phyloP scores from a whole-genome alignment of 179 eudicot genomes.

The Beta macrorhiza region DNA sequence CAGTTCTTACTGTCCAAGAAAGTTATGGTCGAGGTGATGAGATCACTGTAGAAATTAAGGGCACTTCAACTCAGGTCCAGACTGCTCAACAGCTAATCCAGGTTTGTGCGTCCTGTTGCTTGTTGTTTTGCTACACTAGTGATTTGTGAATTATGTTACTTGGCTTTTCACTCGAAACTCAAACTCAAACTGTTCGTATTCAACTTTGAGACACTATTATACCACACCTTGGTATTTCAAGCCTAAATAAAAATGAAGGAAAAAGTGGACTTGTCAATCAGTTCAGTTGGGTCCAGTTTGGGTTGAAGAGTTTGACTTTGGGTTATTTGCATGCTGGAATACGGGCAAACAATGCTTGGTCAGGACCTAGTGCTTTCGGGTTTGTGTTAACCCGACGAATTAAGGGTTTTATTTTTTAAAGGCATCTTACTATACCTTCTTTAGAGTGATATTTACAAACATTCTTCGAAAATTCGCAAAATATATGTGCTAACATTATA shows the following conservation, averaged over 20 bases:
- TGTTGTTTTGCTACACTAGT: background rate
- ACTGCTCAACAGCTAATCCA: slow-evolving; percentile 47
- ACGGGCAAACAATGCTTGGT: background rate
- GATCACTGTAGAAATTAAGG: slow-evolving; percentile 46
- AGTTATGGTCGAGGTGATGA: slow-evolving; percentile 37
- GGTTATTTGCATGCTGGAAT: too few species aligned
- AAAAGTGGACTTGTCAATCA: background rate
- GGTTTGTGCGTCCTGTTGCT: slow-evolving; percentile 21
- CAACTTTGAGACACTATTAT: background rate
- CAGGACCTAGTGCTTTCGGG: background rate
- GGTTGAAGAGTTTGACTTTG: too few species aligned
- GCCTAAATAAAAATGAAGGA: background rate
- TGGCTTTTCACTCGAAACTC: background rate
- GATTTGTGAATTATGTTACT: background rate
- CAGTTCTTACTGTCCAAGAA: slow-evolving; percentile 40
- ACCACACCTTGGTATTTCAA: background rate
- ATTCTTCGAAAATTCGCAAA: too few species aligned
- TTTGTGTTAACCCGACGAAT: background rate
- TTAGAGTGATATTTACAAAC: too few species aligned
- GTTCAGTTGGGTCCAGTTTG: too few species aligned
- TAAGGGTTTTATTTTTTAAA: too few species aligned
- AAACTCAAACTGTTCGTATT: background rate
- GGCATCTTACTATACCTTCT: too few species aligned
- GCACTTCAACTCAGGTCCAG: slow-evolving; percentile 42
- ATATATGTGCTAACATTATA: too few species aligned